Conservation (phyloP, 805 yeast genomes). For the Vanderwaltozyma yarrowii region DNA sequence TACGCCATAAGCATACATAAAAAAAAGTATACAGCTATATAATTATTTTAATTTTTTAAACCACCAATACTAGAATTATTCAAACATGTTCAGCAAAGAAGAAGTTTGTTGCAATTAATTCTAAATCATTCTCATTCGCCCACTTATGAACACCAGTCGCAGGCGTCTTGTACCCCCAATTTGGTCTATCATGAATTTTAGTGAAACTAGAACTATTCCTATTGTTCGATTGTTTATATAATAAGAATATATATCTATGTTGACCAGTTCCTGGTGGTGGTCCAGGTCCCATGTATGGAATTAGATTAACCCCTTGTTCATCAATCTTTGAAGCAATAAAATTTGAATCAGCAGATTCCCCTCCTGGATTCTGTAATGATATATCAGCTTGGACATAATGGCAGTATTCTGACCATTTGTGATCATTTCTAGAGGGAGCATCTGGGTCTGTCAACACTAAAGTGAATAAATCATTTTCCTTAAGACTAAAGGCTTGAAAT, state of each 20-base stretch:
- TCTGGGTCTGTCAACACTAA: slow-evolving; percentile 86
- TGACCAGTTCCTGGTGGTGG: slow-evolving; percentile 84
- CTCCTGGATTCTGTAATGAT: slow-evolving; percentile 7
- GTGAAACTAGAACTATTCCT: slow-evolving; percentile 16
- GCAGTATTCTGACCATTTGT: slow-evolving; percentile 80
- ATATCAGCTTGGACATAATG: slow-evolving; percentile 57
- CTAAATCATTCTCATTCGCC: slow-evolving; percentile 51
- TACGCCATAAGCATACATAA: too few species aligned
- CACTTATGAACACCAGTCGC: slow-evolving; percentile 70
- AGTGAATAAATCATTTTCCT: slow-evolving; percentile 42
- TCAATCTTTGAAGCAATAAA: slow-evolving; percentile 17
- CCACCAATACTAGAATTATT: too few species aligned
- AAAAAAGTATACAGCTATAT: too few species aligned
- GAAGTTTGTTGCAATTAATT: slow-evolving; percentile 68
- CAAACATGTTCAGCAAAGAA: slow-evolving; percentile 61
- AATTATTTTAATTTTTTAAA: too few species aligned
- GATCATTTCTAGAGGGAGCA: slow-evolving; percentile 77
- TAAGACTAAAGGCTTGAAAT: background rate
- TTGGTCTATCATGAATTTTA: slow-evolving; percentile 20
- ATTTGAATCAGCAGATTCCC: slow-evolving; percentile 3
- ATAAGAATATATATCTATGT: slow-evolving; percentile 74
- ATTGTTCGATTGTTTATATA: slow-evolving; percentile 51
- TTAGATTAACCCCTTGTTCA: slow-evolving; percentile 32
- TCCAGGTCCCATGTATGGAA: slow-evolving; percentile 70
- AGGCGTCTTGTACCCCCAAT: slow-evolving; percentile 82